These are phyloP conservation scores for Hibiscus tridactylites DNA, from an alignment of 345 rosid genomes.

Conservation along the genomic window DNA sequence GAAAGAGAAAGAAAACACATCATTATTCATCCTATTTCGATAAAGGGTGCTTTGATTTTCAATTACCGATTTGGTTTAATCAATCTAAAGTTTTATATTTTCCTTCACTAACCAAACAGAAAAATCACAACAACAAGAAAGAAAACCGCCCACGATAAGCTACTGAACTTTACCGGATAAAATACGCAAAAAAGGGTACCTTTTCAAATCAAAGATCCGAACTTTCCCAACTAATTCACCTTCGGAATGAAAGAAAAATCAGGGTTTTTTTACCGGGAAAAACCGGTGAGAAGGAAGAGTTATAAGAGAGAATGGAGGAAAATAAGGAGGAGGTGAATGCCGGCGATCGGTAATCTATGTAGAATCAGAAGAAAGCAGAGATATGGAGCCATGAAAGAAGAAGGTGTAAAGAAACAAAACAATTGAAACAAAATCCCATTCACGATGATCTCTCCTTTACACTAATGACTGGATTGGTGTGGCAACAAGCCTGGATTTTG, in stretches of 20 bases:
- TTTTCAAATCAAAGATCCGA: background rate
- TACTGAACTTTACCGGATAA: background rate
- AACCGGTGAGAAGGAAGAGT: constrained; percentile 22
- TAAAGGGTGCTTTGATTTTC: constrained; percentile 3
- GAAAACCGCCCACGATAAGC: background rate
- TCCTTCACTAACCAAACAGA: background rate
- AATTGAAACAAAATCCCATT: constrained; percentile 15
- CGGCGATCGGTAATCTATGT: constrained; percentile 47
- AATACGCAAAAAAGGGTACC: background rate
- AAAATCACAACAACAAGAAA: background rate
- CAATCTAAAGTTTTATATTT: background rate
- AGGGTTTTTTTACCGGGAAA: background rate
- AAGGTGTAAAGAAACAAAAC: background rate
- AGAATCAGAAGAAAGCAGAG: constrained; percentile 28
- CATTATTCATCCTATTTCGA: background rate
- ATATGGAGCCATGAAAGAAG: constrained; percentile 18
- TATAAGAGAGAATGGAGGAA: constrained; percentile 82
- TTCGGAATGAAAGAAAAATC: background rate
- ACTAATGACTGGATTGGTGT: background rate
- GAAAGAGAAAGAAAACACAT: background rate
- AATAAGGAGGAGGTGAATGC: constrained; percentile 62
- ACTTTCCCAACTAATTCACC: background rate
- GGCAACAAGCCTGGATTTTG: background rate
- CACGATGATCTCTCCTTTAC: background rate
- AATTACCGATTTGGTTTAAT: background rate